Base-by-base conservation (phyloP, 495 filamentous ascomycete species). In the Parathielavia hyrcaniae region DNA sequence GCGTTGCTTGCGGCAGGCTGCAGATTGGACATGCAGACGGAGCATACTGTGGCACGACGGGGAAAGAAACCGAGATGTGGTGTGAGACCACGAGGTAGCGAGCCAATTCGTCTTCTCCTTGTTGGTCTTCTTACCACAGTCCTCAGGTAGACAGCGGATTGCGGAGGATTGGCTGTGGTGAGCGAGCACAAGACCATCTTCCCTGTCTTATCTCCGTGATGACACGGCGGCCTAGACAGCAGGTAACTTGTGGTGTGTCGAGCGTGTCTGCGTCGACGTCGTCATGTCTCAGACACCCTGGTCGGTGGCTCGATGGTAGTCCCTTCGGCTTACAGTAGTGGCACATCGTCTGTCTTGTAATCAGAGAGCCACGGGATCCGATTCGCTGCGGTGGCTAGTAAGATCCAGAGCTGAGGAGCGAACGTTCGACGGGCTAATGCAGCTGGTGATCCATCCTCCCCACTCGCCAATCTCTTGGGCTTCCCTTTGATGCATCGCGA, bases 401-500 rank as follows among this genome's bases (percentile, higher is more conserved):
- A 4, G 30, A 1, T 50, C 14, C n/a, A 51, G 4, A 40, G 26
- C 26, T 30, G 34, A 40, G 34, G 20, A 16, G 22, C 8, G 19
- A 5, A 32, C 2, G 36, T 10, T 30, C 26, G 20, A 17, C 13
- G 36, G 12, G 22, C 50, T 40, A 30, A 32, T 41, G 38, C 50
- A 43, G 38, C 16, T 20, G 22, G 7, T 43, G 50, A 53, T 53
- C 17, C 50, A 30, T 17, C 36, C 22, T 53, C 36, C 50, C 50
- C 50, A 19, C 50, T 53, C 50, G 50, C 50, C 50, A 53, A 53
- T 53, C 50, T 53, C 50, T 41, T 14, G 40, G 40, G 50, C 20
- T 22, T 13, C 16, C 11, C 10, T 13, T 19, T 26, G 40, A 45
- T 40, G 52, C 9, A 16, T 45, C 26, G 53, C 38, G 13, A 14